phyloP scores from a whole-genome alignment of 257 asterid genomes.

The Avicennia marina region DNA sequence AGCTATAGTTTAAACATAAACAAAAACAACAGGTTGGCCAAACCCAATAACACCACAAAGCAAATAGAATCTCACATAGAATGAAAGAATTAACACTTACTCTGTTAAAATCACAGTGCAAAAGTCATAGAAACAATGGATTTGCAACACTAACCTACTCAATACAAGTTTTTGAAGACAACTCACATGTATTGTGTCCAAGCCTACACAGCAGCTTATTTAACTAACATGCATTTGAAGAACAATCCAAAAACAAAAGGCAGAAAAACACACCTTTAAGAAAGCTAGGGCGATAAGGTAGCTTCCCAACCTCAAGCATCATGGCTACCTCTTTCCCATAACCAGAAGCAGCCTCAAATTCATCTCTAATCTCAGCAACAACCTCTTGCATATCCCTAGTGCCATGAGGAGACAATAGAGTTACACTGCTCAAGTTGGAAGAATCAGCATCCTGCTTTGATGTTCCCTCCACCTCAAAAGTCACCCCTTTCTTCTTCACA shows the following conservation, averaged over 20 bases:
- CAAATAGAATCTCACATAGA: too few relatives aligned
- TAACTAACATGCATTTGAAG: not conserved
- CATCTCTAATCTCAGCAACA: conserved; percentile 91
- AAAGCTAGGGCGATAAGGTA: conserved; percentile 80
- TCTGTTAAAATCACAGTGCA: too few relatives aligned
- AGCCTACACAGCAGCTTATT: not conserved
- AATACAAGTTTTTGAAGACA: not conserved
- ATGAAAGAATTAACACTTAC: not conserved
- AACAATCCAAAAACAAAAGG: not conserved
- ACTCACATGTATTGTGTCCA: not conserved
- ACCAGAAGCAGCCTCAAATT: conserved; percentile 73
- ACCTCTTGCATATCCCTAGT: conserved; percentile 77
- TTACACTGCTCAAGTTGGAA: conserved; percentile 53
- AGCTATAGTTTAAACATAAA: not conserved
- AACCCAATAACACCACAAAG: too few relatives aligned
- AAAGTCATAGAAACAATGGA: too few relatives aligned
- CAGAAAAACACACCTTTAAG: conserved; percentile 53
- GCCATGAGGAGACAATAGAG: conserved; percentile 63
- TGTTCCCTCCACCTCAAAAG: conserved; percentile 72
- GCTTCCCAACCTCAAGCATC: conserved; percentile 92
- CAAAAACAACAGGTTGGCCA: not conserved
- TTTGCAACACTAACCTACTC: not conserved
- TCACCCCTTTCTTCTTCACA: conserved; percentile 75
- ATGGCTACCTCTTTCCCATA: conserved; percentile 86
- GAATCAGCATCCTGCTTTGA: conserved; percentile 68